Evolutionary conservation across 352 stramenopile genomes (phyloP), one percentile per base, ranked within the genome.

Genomic region (Pythium myriotylum): DNA sequence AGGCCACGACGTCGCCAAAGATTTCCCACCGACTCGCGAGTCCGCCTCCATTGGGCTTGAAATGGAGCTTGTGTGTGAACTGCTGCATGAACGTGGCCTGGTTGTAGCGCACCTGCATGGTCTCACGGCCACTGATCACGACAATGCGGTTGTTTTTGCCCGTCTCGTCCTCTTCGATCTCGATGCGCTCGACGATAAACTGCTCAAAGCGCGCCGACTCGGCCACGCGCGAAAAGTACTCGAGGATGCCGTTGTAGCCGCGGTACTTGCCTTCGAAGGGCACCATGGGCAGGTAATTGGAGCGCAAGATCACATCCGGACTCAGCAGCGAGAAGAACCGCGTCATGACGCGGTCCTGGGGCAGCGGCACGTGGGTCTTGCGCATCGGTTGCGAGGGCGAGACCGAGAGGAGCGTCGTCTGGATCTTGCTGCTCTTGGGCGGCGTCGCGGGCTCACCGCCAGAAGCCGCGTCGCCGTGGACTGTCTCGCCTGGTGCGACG

Each of bases 231-330:
- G 81, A 69, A 58, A 95, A 88, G 51, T 85, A 95, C 59, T 95
- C 84, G 12, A 95, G 67, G 12, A 95, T 79, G 27, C 86, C 86
- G 12, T 67, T 68, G 67, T 78, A 92, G 19, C 82, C 84, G 17
- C 86, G 86, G 51, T 88, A 95, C 39, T 91, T 93, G 46, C 86
- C 86, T 51, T 88, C 82, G 27, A 95, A 95, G n/a, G 82, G 84
- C 39, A 95, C 86, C 86, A 95, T 95, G n/a, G 86, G 86, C 22
- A 95, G 65, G 63, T 95, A 95, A 41, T 95, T 95, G 37, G 84
- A 92, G 12, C 86, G 84, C 42, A 95, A 49, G 16, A 89, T 85
- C 40, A 95, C 71, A 47, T 95, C 84, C 0, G 84, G 76, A 24
- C 79, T 89, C 10, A 95, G 62, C 17, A 95, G 62, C 26, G 86